phyloP scores from a whole-genome alignment of 805 yeast species.

The Candida vartiovaarae region DNA sequence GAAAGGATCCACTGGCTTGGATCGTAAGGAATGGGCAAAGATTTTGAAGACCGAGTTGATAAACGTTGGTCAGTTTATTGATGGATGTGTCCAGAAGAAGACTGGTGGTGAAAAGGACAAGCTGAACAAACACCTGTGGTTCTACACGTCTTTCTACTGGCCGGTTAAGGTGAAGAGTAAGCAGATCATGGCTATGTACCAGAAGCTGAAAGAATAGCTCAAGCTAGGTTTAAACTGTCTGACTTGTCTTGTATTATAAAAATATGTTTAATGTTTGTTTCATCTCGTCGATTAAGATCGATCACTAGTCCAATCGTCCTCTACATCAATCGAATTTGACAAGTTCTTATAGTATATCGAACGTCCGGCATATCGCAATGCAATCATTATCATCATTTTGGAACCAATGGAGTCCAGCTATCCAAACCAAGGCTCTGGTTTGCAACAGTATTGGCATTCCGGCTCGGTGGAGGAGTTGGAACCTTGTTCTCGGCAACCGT shows the following conservation, averaged over 20 bases:
- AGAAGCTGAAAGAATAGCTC: slow-evolving; percentile 37
- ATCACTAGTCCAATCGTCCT: too few species aligned
- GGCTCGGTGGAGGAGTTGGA: slow-evolving; percentile 14
- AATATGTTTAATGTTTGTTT: background rate
- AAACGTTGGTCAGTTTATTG: slow-evolving; percentile 70
- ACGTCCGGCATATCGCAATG: too few species aligned
- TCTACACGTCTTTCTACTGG: slow-evolving; percentile 80
- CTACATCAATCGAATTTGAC: too few species aligned
- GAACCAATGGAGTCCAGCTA: slow-evolving; percentile 18
- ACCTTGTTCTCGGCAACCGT: slow-evolving; percentile 1
- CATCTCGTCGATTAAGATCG: too few species aligned
- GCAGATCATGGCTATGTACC: slow-evolving; percentile 73
- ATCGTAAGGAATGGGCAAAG: slow-evolving; percentile 71
- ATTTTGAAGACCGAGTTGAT: slow-evolving; percentile 60
- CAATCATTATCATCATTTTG: slow-evolving; percentile 6
- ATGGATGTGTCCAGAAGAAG: slow-evolving; percentile 27
- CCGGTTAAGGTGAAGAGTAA: slow-evolving; percentile 75
- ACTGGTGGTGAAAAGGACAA: slow-evolving; percentile 29
- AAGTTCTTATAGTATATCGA: too few species aligned
- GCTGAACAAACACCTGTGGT: slow-evolving; percentile 67
- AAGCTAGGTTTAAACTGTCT: too few species aligned
- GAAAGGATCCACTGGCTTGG: slow-evolving; percentile 66
- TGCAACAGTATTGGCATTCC: slow-evolving; percentile 1
- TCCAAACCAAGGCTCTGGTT: slow-evolving; percentile 8
- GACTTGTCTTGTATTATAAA: background rate